A percentile compares a stretch with the other conserved stretches of the same genome.
phyloP scores from a whole-genome alignment of 257 asterid genomes.

The Coffea eugenioides region DNA sequence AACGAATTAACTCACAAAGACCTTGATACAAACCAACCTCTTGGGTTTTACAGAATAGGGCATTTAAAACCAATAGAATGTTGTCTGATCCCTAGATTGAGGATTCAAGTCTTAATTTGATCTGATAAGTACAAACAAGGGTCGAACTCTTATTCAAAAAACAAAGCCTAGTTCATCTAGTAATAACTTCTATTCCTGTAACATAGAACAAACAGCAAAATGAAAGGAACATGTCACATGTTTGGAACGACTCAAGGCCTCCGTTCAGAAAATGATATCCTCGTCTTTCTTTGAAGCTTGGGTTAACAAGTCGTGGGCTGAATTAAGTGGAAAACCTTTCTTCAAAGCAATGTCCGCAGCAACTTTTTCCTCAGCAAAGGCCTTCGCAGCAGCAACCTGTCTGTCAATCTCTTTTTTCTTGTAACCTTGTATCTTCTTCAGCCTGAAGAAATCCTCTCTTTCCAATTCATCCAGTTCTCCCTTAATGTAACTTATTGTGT shows the following conservation, averaged over 20 bases:
- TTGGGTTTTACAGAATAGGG: not conserved
- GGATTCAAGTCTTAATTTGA: conserved; percentile 10
- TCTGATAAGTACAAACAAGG: conserved; percentile 19
- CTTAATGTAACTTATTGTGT: conserved; percentile 46
- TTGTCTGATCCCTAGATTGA: not conserved
- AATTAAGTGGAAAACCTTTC: conserved; percentile 32
- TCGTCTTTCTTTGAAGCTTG: conserved; percentile 33
- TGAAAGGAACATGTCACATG: conserved; percentile 4
- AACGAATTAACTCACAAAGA: not conserved
- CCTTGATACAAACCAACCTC: conserved; percentile 2
- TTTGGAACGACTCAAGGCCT: conserved; percentile 12
- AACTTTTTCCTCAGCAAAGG: conserved; percentile 29
- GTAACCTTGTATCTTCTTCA: conserved; percentile 53
- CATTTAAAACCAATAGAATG: not conserved
- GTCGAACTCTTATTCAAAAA: conserved; percentile 24
- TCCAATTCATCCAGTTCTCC: conserved; percentile 51
- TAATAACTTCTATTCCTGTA: conserved; percentile 7
- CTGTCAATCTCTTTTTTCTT: conserved; percentile 41
- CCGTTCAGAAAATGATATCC: conserved; percentile 42
- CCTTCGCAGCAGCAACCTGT: conserved; percentile 38
- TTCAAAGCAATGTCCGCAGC: conserved; percentile 36
- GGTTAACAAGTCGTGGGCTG: conserved; percentile 27
- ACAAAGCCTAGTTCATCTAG: conserved; percentile 2
- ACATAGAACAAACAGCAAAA: conserved; percentile 16
- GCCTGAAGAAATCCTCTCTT: conserved; percentile 51